Base-by-base conservation (phyloP, 176 grass and related monocot species). In the Musa beccarii region DNA sequence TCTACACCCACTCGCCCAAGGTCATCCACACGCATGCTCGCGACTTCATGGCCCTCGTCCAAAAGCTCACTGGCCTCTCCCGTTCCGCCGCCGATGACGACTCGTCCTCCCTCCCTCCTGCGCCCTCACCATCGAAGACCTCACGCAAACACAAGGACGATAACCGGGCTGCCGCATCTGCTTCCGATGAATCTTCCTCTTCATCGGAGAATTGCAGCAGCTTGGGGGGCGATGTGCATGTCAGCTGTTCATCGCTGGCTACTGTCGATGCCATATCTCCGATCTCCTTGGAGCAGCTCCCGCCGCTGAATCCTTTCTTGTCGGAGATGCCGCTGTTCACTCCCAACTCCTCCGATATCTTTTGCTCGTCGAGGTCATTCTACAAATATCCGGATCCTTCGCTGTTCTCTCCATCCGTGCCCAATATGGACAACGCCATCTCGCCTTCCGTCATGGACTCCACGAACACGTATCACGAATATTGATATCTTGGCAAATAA, bases 41-140 rank as follows among this genome's bases (percentile, higher is more conserved):
- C 22, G 83, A 92, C 67, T 88, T 92, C 86, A 86, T 89, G 86
- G 78, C 86, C 75, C 83, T 92, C 81, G 86, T 92, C 50, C 89
- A 92, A 84, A 92, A 80, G 72, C 89, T 92, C 81, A 92, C 86
- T n/a, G 84, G 86, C 72, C 81, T 73, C n/a, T 83, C 85, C 21
- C 28, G 53, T 34, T 52, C 82, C 69, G 1, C 70, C 22, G 57
- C 54, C 25, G 49, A 34, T 7, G 68, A 34, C 29, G 29, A 34
- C 29, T 34, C 29, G 29, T 5, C 29, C 29, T 34, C 29, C 29
- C 29, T 34, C 29, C 29, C 29, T 34, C 29, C 29, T 34, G 29
- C 3, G 29, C 3, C 29, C 29, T 34, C 29, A 34, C 29, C 3
- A 34, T 34, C 29, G 3, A 34, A 34, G 29, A 34, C 29, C 29